A percentile compares a stretch with the other conserved stretches of the same genome.
These are phyloP conservation scores for Lasiosphaeriaceae sp. DNA, from an alignment of 495 filamentous ascomycete genomes.

Conservation along the genomic window DNA sequence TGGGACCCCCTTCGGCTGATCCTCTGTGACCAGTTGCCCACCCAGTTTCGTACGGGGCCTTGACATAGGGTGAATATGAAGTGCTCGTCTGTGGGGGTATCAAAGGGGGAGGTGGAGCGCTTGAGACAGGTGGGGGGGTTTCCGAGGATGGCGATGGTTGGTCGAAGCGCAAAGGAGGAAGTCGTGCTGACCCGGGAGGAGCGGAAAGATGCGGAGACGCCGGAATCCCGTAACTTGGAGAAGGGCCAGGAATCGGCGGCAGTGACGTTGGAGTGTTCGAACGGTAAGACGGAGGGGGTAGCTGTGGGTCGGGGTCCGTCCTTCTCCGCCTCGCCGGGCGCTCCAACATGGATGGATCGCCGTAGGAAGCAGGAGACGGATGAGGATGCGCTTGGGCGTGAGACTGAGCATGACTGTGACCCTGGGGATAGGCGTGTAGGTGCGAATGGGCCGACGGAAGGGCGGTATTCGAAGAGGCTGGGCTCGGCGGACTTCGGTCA, in stretches of 20 bases:
- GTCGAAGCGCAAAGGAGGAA: conserved; percentile 44
- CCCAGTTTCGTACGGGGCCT: conserved; percentile 39
- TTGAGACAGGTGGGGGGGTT: conserved; percentile 21
- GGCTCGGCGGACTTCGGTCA: conserved; percentile 46
- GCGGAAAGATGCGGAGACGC: conserved; percentile 39
- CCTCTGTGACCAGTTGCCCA: conserved; percentile 40
- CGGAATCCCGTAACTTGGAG: conserved; percentile 27
- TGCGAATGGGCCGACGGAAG: conserved; percentile 20
- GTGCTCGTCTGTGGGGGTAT: conserved; percentile 21
- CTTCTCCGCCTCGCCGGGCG: conserved; percentile 41
- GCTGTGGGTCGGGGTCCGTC: conserved; percentile 42
- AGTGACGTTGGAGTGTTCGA: conserved; percentile 27
- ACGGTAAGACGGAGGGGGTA: conserved; percentile 32
- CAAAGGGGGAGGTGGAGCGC: conserved; percentile 24
- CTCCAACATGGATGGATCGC: conserved; percentile 34
- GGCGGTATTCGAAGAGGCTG: conserved; percentile 25
- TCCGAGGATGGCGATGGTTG: conserved; percentile 26
- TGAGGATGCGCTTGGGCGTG: conserved; percentile 16
- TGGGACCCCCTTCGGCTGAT: conserved; percentile 22
- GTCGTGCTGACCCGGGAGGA: conserved; percentile 32
- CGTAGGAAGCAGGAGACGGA: conserved; percentile 22
- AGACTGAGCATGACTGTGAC: neutral
- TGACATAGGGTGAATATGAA: conserved; percentile 27
- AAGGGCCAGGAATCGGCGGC: conserved; percentile 29
- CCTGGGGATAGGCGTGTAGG: conserved; percentile 8